Evolutionary conservation across 139 green algal genomes (phyloP), one percentile per base, ranked within the genome.

Genomic region (Raphidocelis subcapitata): DNA sequence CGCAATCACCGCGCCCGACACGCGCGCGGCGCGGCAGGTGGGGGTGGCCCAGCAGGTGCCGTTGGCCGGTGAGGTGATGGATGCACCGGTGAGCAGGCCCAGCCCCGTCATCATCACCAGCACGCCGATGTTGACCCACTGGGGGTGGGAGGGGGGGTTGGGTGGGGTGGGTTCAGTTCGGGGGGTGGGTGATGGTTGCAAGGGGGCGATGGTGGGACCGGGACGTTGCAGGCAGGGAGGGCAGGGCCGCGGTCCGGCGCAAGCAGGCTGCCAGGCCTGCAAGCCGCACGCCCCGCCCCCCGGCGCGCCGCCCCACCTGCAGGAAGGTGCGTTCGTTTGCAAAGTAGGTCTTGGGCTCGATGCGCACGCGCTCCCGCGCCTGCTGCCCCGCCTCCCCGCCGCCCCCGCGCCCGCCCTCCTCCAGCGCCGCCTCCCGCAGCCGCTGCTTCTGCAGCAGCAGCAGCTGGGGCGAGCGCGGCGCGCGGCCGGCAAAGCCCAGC

Each of bases 301-400:
- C 8, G 41, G 8, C 41, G 12, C 8, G 12, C 41, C 8, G 8
- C 8, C 41, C 8, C 41, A 28, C 23, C 8, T 29, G 5, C 66
- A 97, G 81, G 75, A 98, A 96, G 21, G 93, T 98, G 59, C 93
- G 82, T 84, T 98, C 93, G 62, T 95, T 94, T 61, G 93, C 91
- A 41, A 93, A 92, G 71, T 94, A 94, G n/a, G 89, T 94, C 78
- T 97, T 97, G 67, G 92, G 92, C 81, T 97, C 92, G 1, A 96
- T 82, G 8, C 89, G 79, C 1, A 85, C 90, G n/a, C 87, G 88
- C n/a, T n/a, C n/a, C n/a, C n/a, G n/a, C n/a, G n/a, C n/a, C n/a
- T n/a, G n/a, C n/a, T n/a, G n/a, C n/a, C n/a, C n/a, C n/a, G n/a
- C n/a, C n/a, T n/a, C n/a, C n/a, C n/a, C 31, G 93, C 81, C 56